Conservation (phyloP, 192 early-diverging fungal genomes). For the Ambispora gerdemannii region DNA sequence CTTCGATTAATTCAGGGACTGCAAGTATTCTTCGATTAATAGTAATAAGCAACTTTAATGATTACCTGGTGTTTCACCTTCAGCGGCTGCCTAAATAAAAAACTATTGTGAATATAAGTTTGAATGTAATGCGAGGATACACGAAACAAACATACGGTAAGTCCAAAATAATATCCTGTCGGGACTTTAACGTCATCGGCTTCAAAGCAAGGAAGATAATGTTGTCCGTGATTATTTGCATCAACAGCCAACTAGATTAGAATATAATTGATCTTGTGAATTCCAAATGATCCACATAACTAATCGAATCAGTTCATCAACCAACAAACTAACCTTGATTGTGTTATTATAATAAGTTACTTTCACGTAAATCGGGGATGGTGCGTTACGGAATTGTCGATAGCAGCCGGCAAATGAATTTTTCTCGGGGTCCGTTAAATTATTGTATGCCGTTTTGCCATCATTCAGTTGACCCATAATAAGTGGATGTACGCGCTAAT, state of each 20-base stretch:
- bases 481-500: conserved; percentile 47
- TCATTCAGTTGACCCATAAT: conserved; percentile 65
- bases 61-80: conserved; percentile 16
- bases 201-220: conserved; percentile 58
- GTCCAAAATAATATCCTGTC: conserved; percentile 71
- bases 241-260: conserved; percentile 53
- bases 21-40: no score
- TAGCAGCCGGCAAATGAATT: conserved; percentile 51
- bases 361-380: conserved; percentile 48
- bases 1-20: conserved; percentile 33
- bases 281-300: neutral
- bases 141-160: conserved; percentile 46
- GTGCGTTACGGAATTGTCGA: conserved; percentile 65
- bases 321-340: conserved; percentile 38
- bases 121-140: conserved; percentile 28
- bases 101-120: conserved; percentile 1
- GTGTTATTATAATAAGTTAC: conserved; percentile 61
- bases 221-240: conserved; percentile 46
- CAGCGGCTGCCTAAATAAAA: conserved; percentile 19
- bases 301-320: conserved; percentile 12
- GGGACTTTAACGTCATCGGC: conserved; percentile 54
- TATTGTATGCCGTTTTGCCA: conserved; percentile 40
- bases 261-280: conserved; percentile 33
- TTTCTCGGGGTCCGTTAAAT: conserved; percentile 35
- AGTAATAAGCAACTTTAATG: conserved; percentile 40